These are phyloP conservation scores for Hygrocybe punicea DNA, from an alignment of 768 basidiomycete species.

Conservation along the genomic window DNA sequence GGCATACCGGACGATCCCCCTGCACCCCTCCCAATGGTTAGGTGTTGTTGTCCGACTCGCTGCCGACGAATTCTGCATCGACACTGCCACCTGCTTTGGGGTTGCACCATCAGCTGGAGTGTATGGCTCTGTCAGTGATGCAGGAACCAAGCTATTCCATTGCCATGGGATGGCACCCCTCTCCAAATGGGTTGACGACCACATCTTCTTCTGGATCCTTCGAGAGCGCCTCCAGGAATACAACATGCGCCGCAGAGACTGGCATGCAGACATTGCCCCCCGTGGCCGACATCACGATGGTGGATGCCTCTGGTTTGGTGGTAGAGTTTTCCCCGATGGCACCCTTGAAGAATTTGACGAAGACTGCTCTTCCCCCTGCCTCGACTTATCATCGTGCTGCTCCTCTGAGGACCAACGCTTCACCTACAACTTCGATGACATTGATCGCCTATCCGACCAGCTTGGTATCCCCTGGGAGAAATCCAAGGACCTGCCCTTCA, in stretches of 20 bases:
- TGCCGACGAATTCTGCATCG: slow-evolving; percentile 21
- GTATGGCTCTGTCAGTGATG: slow-evolving; percentile 25
- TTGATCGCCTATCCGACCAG: slow-evolving; percentile 31
- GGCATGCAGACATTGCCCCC: slow-evolving; percentile 10
- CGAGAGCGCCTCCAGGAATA: slow-evolving; percentile 20
- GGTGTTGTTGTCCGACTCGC: slow-evolving; percentile 24
- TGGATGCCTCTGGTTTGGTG: slow-evolving; percentile 27
- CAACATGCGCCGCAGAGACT: slow-evolving; percentile 20
- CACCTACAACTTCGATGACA: slow-evolving; percentile 29
- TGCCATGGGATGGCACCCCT: slow-evolving; percentile 27
- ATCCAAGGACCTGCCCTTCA: slow-evolving; percentile 24
- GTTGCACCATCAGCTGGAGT: slow-evolving; percentile 17
- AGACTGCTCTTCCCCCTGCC: slow-evolving; percentile 19
- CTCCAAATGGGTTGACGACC: slow-evolving; percentile 33
- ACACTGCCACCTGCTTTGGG: slow-evolving; percentile 27
- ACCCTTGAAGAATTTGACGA: slow-evolving; percentile 32
- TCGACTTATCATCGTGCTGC: slow-evolving; percentile 20
- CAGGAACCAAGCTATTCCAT: slow-evolving; percentile 20
- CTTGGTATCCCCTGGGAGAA: slow-evolving; percentile 26
- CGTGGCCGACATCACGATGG: slow-evolving; percentile 12
- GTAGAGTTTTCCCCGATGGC: slow-evolving; percentile 15
- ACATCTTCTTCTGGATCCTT: slow-evolving; percentile 27
- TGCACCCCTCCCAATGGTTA: slow-evolving; percentile 38
- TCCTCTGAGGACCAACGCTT: slow-evolving; percentile 14
- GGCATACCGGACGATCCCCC: slow-evolving; percentile 31